A percentile compares a stretch with the other conserved stretches of the same genome.
These are phyloP conservation scores for Chaetoceros tenuissimus DNA, from an alignment of 108 stramenopile genomes.

Conservation along the genomic window DNA sequence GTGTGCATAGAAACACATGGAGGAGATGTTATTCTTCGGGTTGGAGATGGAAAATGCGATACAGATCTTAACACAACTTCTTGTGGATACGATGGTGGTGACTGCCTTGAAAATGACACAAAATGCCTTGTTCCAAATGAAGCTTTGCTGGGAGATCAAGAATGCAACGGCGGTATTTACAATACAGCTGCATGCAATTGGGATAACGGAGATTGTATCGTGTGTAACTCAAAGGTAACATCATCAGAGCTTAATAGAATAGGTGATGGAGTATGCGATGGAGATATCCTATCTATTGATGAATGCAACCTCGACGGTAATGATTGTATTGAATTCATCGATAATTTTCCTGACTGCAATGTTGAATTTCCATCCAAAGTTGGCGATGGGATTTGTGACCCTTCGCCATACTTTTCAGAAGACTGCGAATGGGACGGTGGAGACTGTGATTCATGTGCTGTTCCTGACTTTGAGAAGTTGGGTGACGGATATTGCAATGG, in stretches of 20 bases:
- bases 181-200: constrained; percentile 1
- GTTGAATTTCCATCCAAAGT: not conserved
- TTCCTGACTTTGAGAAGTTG: no score
- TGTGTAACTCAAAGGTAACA: not conserved
- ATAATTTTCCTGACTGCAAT: not conserved
- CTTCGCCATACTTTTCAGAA: not conserved
- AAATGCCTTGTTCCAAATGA: no score
- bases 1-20: not conserved
- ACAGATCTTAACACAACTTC: not conserved
- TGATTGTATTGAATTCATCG: not conserved
- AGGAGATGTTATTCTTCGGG: not conserved
- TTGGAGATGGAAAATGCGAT: constrained; percentile 2
- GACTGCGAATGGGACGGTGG: not conserved
- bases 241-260: not conserved
- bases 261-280: not conserved
- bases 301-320: not conserved
- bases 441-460: not conserved
- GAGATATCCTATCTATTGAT: not conserved
- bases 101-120: no score
- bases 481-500: no score
- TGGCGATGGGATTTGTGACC: not conserved
- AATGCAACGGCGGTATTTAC: not conserved
- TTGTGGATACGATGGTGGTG: not conserved
- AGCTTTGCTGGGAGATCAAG: not conserved
- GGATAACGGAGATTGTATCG: constrained; percentile 3